Conservation (phyloP, 352 stramenopile species). For the Pythium vanterpoolii region DNA sequence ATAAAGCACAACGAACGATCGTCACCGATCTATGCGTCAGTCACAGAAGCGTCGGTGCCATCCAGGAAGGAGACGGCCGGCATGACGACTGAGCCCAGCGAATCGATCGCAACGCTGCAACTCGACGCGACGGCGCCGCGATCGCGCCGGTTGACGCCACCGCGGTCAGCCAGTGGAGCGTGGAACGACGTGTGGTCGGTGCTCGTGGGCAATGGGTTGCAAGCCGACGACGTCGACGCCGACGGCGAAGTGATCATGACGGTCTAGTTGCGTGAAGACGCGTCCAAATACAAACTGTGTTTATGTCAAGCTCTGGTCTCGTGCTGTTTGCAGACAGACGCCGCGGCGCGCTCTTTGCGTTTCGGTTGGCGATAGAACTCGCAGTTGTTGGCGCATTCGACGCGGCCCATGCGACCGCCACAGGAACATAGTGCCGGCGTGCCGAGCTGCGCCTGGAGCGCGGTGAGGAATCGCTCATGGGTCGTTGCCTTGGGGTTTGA, state of each 20-base stretch:
- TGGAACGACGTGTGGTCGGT: slow-evolving; percentile 46
- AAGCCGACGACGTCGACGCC: slow-evolving; percentile 30
- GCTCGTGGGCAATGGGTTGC: slow-evolving; percentile 50
- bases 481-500: slow-evolving; percentile 17
- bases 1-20: not conserved
- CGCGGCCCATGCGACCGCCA: slow-evolving; percentile 9
- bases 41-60: not conserved
- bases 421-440: slow-evolving; percentile 61
- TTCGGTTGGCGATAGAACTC: slow-evolving; percentile 60
- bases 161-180: slow-evolving; percentile 9
- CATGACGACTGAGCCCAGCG: not conserved
- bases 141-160: slow-evolving; percentile 30
- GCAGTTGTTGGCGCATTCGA: slow-evolving; percentile 65
- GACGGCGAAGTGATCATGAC: slow-evolving; percentile 84
- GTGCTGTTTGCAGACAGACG: slow-evolving; percentile 65
- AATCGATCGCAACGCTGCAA: not conserved
- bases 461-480: slow-evolving; percentile 44
- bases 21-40: not conserved
- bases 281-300: not conserved
- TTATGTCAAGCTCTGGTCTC: slow-evolving; percentile 15
- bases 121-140: slow-evolving; percentile 24
- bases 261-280: slow-evolving; percentile 34
- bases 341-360: slow-evolving; percentile 51
- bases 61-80: not conserved
- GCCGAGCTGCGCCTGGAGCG: slow-evolving; percentile 43